These are phyloP conservation scores for Asterophora parasitica DNA, from an alignment of 768 basidiomycete species.

Conservation along the genomic window DNA sequence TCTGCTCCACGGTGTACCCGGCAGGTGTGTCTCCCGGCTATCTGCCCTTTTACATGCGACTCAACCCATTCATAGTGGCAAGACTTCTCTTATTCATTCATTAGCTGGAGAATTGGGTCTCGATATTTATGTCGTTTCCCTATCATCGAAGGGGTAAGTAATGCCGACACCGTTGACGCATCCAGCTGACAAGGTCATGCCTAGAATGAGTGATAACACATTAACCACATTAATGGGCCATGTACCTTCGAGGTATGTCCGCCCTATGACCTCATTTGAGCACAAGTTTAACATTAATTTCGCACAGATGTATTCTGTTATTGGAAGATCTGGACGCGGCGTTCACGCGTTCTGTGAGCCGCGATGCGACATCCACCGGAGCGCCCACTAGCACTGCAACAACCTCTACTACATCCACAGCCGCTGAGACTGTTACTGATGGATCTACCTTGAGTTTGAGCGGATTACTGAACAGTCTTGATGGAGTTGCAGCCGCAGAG, in stretches of 20 bases:
- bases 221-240: constrained; percentile 83
- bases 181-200: constrained; percentile 15
- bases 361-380: constrained; percentile 77
- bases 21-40: constrained; percentile 48
- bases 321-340: constrained; percentile 93
- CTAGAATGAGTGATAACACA: constrained; percentile 87
- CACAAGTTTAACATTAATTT: constrained; percentile 13
- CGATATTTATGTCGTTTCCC: constrained; percentile 87
- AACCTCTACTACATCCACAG: constrained; percentile 35
- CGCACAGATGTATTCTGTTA: constrained; percentile 80
- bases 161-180: neutral
- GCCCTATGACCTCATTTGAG: constrained; percentile 2
- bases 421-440: constrained; percentile 47
- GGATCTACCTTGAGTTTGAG: constrained; percentile 83
- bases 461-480: constrained; percentile 80
- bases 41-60: constrained; percentile 4
- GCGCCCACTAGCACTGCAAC: constrained; percentile 43
- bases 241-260: constrained; percentile 70
- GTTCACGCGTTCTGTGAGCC: constrained; percentile 82
- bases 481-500: constrained; percentile 82
- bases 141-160: constrained; percentile 80
- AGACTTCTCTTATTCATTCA: constrained; percentile 83
- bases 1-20: constrained; percentile 79
- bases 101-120: constrained; percentile 80
- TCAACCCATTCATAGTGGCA: constrained; percentile 50